These are phyloP conservation scores for Rhamnella rubrinervis DNA, from an alignment of 331 rosid genomes.

Conservation along the genomic window DNA sequence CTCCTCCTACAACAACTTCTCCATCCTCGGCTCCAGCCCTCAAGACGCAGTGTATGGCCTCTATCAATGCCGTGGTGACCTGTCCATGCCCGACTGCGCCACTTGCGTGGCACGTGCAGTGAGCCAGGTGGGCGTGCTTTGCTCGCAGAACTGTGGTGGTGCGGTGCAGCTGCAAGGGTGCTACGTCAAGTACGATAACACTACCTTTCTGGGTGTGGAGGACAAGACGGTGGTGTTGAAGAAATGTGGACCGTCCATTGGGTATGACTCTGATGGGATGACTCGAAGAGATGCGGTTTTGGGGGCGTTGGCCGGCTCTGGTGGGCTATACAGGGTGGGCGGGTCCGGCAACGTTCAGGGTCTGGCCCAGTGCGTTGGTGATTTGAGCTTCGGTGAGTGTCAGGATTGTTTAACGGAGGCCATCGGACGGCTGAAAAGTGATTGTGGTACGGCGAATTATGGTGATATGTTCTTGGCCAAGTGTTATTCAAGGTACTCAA, in stretches of 20 bases:
- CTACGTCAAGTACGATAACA: conserved; percentile 72
- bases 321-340: conserved; percentile 65
- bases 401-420: conserved; percentile 73
- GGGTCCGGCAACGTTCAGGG: conserved; percentile 70
- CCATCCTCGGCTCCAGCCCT: conserved; percentile 49
- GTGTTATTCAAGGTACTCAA: conserved; percentile 69
- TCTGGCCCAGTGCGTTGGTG: conserved; percentile 72
- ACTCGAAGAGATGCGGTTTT: conserved; percentile 55
- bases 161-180: conserved; percentile 79
- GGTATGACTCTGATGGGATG: conserved; percentile 49
- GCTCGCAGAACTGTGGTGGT: conserved; percentile 55
- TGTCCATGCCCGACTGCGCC: conserved; percentile 80
- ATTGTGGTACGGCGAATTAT: conserved; percentile 54
- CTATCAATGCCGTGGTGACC: conserved; percentile 92
- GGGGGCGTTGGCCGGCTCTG: conserved; percentile 39
- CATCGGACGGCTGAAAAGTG: conserved; percentile 58
- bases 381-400: conserved; percentile 60
- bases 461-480: conserved; percentile 80
- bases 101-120: conserved; percentile 55
- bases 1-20: conserved; percentile 71
- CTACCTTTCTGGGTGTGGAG: conserved; percentile 57
- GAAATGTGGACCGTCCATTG: conserved; percentile 70
- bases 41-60: conserved; percentile 61
- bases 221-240: conserved; percentile 73
- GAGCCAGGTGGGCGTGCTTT: conserved; percentile 41